Percentiles rank a stretch among this genome's conserved stretches.
Evolutionary conservation across 2,329 filamentous ascomycete species (phyloP).

Genomic region (Pleomassaria siparia): DNA sequence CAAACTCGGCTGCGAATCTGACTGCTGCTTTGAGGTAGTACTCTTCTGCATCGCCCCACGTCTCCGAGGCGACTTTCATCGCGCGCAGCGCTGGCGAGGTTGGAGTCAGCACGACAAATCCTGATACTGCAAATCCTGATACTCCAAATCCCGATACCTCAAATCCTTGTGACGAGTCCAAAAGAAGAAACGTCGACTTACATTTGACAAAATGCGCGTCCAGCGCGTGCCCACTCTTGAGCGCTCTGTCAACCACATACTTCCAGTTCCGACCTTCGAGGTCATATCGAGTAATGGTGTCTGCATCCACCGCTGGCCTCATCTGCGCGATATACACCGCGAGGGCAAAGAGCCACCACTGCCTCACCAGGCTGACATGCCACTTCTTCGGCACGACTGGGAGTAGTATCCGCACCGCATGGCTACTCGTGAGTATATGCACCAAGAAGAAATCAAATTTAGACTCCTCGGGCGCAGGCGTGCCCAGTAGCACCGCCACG

Average conservation of each 20-base stretch:
- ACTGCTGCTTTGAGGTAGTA: conserved; percentile 69
- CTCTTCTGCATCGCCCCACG: conserved; percentile 71
- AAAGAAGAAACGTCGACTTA: conserved; percentile 34
- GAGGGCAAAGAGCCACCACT: conserved; percentile 88
- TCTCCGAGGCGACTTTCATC: conserved; percentile 71
- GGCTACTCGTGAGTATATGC: conserved; percentile 80
- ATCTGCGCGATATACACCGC: conserved; percentile 75
- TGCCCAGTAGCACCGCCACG: conserved; percentile 61
- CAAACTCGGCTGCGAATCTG: conserved; percentile 72
- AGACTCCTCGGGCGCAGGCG: conserved; percentile 33
- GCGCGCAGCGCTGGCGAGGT: conserved; percentile 64
- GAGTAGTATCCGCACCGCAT: conserved; percentile 84
- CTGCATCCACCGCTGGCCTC: conserved; percentile 70
- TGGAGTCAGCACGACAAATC: conserved; percentile 11
- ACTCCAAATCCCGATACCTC: no score
- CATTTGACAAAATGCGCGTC: conserved; percentile 88
- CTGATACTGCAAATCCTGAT: no score
- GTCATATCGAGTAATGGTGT: conserved; percentile 62
- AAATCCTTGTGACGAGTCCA: no score
- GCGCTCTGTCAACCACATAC: conserved; percentile 70
- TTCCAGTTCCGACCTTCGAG: conserved; percentile 72
- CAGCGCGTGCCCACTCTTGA: conserved; percentile 66
- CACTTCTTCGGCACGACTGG: conserved; percentile 72
- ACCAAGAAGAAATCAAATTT: conserved; percentile 82
- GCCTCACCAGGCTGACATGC: conserved; percentile 72